Evolutionary conservation across 331 rosid species (phyloP).

Genomic region (Quercus tomentella): DNA sequence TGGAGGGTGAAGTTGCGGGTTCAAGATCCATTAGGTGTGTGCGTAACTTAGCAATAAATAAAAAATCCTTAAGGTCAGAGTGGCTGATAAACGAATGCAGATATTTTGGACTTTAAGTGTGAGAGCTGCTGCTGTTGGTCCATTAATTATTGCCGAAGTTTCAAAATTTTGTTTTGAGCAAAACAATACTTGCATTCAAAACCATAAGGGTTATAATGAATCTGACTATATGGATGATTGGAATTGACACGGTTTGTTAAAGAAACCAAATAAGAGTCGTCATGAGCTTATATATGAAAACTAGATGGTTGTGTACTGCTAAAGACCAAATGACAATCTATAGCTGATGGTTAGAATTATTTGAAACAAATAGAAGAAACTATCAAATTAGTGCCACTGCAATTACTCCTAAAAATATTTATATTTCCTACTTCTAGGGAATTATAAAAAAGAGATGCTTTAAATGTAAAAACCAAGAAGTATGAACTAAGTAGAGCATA

Average conservation of each 20-base stretch:
- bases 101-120: neutral
- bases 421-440: neutral
- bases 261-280: neutral
- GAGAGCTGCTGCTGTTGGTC: neutral
- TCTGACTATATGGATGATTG: neutral
- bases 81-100: neutral
- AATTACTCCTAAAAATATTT: neutral
- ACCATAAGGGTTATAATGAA: neutral
- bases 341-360: neutral
- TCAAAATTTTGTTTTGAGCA: neutral
- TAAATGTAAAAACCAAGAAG: neutral
- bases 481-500: neutral
- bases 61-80: neutral
- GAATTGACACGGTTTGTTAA: neutral
- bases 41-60: no score
- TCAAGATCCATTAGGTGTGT: no score
- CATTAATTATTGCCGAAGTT: neutral
- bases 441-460: neutral
- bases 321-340: no score
- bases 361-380: neutral
- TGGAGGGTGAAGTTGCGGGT: no score
- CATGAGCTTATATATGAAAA: neutral
- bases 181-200: neutral
- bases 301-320: neutral
- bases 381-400: neutral